These are phyloP conservation scores for Podaxis rugospora DNA, from an alignment of 768 basidiomycete species.

Conservation along the genomic window DNA sequence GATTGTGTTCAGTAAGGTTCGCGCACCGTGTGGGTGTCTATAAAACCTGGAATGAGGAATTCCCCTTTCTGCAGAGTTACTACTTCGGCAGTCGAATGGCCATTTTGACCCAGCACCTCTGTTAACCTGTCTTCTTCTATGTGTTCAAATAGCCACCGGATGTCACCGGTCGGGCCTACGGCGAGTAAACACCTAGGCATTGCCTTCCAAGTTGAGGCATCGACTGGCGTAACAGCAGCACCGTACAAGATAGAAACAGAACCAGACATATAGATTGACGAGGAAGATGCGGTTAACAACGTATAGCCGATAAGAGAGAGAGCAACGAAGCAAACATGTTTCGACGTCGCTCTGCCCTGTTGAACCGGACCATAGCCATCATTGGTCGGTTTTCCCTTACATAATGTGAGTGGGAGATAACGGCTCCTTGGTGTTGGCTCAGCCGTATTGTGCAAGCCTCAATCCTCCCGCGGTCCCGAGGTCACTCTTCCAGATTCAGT, in stretches of 20 bases:
- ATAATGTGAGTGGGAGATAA: not conserved
- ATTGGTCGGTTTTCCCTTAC: not conserved
- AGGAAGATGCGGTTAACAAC: not conserved
- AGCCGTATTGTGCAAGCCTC: not conserved
- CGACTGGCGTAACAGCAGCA: slow-evolving; percentile 50
- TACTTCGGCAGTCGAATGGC: slow-evolving; percentile 39
- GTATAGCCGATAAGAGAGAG: not conserved
- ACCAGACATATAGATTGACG: slow-evolving; percentile 13
- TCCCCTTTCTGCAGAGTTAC: slow-evolving; percentile 44
- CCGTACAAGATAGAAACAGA: slow-evolving; percentile 41
- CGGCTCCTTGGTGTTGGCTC: not conserved
- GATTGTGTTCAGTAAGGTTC: not conserved
- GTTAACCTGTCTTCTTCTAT: slow-evolving; percentile 44
- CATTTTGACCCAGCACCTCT: slow-evolving; percentile 48
- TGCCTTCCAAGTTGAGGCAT: slow-evolving; percentile 36
- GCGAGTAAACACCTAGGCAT: slow-evolving; percentile 52
- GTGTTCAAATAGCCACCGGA: slow-evolving; percentile 69
- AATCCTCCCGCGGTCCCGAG: not conserved
- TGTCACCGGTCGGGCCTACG: slow-evolving; percentile 42
- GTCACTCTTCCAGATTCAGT: not conserved
- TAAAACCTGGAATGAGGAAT: slow-evolving; percentile 83
- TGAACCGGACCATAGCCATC: not conserved
- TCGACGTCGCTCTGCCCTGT: not conserved
- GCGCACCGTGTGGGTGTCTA: slow-evolving; percentile 89
- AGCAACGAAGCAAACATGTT: not conserved